These are phyloP conservation scores for Rosellinia necatrix DNA, from an alignment of 2,329 filamentous ascomycete species.

Conservation along the genomic window DNA sequence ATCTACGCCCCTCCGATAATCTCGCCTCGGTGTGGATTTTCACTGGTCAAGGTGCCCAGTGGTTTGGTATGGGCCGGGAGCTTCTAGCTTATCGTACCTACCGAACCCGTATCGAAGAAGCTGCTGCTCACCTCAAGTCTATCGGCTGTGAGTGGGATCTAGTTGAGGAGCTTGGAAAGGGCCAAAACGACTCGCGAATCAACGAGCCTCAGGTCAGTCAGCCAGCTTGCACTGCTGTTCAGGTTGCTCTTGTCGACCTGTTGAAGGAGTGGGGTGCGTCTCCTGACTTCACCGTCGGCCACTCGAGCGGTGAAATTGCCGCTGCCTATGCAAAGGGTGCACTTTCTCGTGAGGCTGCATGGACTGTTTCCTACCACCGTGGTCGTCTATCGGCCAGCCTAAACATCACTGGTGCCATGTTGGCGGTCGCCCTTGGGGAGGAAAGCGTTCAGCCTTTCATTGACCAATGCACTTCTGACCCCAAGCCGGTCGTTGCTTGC, in stretches of 20 bases:
- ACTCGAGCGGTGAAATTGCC: conserved; percentile 49
- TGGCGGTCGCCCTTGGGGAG: conserved; percentile 37
- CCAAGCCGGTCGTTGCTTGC: conserved; percentile 38
- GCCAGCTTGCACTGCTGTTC: conserved; percentile 37
- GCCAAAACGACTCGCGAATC: conserved; percentile 32
- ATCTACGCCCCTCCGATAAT: conserved; percentile 30
- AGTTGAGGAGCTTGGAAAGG: conserved; percentile 33
- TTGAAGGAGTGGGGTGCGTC: conserved; percentile 39
- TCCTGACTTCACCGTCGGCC: conserved; percentile 44
- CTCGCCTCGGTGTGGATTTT: conserved; percentile 36
- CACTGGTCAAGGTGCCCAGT: conserved; percentile 41
- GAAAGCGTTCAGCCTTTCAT: conserved; percentile 32
- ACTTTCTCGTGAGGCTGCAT: conserved; percentile 40
- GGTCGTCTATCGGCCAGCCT: conserved; percentile 37
- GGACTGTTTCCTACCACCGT: conserved; percentile 39
- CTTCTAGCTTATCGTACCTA: conserved; percentile 37
- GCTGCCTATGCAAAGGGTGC: conserved; percentile 49
- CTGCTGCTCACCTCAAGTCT: conserved; percentile 33
- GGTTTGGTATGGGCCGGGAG: conserved; percentile 41
- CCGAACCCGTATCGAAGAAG: conserved; percentile 35
- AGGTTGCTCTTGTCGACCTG: conserved; percentile 37
- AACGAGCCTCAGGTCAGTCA: conserved; percentile 40
- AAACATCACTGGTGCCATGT: conserved; percentile 36
- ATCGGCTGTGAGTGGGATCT: conserved; percentile 37
- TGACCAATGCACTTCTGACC: conserved; percentile 32